Percentiles rank a stretch among this genome's conserved stretches.
These are phyloP conservation scores for Ogataea hybrid DNA, from an alignment of 1,139 yeast genomes.

Conservation along the genomic window DNA sequence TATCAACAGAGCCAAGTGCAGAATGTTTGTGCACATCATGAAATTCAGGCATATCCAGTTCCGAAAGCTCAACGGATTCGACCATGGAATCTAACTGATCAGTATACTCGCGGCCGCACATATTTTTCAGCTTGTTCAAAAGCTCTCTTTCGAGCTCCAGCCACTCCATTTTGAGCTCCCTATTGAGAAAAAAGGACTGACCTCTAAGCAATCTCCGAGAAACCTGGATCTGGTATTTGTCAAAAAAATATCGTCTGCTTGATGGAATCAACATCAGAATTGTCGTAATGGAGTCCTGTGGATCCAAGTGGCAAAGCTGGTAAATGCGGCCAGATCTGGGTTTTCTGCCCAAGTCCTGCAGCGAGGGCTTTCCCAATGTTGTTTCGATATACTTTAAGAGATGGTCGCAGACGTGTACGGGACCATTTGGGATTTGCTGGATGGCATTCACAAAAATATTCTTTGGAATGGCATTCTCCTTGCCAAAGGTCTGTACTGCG, in stretches of 20 bases:
- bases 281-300: conserved; percentile 1
- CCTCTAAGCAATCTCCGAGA: conserved; percentile 20
- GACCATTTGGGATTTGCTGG: conserved; percentile 4
- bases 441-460: conserved; percentile 10
- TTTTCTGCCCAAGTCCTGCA: not conserved
- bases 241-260: conserved; percentile 20
- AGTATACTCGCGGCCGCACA: conserved; percentile 20
- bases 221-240: conserved; percentile 20
- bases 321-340: not conserved
- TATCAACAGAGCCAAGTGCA: conserved; percentile 1
- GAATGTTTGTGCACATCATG: not conserved
- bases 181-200: conserved; percentile 1
- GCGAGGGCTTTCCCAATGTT: conserved; percentile 6
- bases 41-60: conserved; percentile 8
- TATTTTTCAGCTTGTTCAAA: conserved; percentile 2
- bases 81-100: conserved; percentile 19
- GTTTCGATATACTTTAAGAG: conserved; percentile 15
- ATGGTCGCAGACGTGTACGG: conserved; percentile 13
- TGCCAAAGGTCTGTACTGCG: conserved; percentile 1
- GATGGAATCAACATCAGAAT: conserved; percentile 18
- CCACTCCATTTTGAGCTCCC: conserved; percentile 1
- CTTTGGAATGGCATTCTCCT: conserved; percentile 1
- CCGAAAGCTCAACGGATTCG: conserved; percentile 12
- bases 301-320: not conserved
- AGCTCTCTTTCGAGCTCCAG: conserved; percentile 13